These are phyloP conservation scores for Pistacia atlantica DNA, from an alignment of 345 rosid species.

Conservation along the genomic window DNA sequence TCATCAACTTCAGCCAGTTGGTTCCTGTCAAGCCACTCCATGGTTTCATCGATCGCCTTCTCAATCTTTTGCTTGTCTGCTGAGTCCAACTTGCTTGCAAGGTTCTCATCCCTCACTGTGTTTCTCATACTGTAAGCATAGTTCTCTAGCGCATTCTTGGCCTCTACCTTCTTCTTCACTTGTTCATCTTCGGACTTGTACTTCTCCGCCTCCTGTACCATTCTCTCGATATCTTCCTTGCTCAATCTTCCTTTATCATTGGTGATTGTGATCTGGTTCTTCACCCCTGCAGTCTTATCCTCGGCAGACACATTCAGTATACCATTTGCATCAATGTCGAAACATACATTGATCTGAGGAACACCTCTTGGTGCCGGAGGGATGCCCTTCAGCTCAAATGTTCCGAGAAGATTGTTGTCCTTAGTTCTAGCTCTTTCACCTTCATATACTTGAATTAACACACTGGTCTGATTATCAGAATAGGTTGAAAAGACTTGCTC, in stretches of 20 bases:
- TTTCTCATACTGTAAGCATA: conserved; percentile 37
- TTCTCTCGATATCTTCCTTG: conserved; percentile 38
- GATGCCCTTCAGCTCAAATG: conserved; percentile 34
- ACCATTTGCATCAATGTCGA: conserved; percentile 35
- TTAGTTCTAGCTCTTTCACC: conserved; percentile 37
- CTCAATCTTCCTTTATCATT: conserved; percentile 39
- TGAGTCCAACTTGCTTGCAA: conserved; percentile 24
- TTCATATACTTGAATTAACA: conserved; percentile 39
- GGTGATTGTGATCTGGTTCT: conserved; percentile 39
- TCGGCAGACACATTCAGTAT: conserved; percentile 34
- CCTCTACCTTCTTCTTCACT: conserved; percentile 39
- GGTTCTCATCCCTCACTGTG: conserved; percentile 31
- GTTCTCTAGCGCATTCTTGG: conserved; percentile 35
- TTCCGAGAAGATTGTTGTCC: conserved; percentile 37
- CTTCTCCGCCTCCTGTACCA: conserved; percentile 42
- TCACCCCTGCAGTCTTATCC: conserved; percentile 36
- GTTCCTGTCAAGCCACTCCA: conserved; percentile 39
- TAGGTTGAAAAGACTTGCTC: conserved; percentile 42
- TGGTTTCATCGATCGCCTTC: conserved; percentile 27
- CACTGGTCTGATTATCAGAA: conserved; percentile 33
- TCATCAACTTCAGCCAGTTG: conserved; percentile 40
- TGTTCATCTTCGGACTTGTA: conserved; percentile 39
- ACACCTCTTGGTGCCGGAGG: conserved; percentile 41
- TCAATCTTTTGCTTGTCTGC: conserved; percentile 37
- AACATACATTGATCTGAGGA: conserved; percentile 33